These are phyloP conservation scores for Chlamydomonas schloesseri DNA, from an alignment of 139 green algal species.

Conservation along the genomic window DNA sequence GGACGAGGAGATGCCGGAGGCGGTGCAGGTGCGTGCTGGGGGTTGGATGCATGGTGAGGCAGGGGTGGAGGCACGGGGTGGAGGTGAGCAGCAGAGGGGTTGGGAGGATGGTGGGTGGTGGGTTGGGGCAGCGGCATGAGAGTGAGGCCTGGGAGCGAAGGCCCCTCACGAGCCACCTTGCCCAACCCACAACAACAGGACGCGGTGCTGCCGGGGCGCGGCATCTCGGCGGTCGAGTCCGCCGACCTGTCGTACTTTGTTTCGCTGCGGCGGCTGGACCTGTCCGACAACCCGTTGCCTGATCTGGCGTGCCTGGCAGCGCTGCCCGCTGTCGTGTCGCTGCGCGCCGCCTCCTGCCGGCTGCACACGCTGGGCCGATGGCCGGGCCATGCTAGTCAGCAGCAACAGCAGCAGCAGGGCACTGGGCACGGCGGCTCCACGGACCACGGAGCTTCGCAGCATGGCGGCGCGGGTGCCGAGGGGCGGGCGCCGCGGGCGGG, in stretches of 20 bases:
- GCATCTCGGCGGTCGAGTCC: constrained; percentile 18
- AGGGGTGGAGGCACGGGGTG: neutral
- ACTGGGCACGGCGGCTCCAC: too few relatives aligned
- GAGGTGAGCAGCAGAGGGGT: too few relatives aligned
- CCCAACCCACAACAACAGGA: neutral
- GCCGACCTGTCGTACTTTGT: constrained; percentile 59
- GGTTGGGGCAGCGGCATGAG: too few relatives aligned
- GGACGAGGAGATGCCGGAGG: constrained; percentile 62
- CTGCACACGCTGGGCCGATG: constrained; percentile 2
- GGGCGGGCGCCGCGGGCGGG: neutral
- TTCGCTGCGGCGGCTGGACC: constrained; percentile 47
- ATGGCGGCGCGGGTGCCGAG: neutral
- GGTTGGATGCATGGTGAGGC: too few relatives aligned
- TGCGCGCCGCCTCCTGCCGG: constrained; percentile 31
- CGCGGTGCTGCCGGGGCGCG: neutral
- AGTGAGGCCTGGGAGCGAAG: too few relatives aligned
- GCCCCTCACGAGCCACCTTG: too few relatives aligned
- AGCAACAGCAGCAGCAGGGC: too few relatives aligned
- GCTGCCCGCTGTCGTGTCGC: constrained; percentile 21
- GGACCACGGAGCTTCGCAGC: neutral
- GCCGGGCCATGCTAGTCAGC: too few relatives aligned
- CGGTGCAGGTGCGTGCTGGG: neutral
- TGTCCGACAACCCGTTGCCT: constrained; percentile 60
- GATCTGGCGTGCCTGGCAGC: constrained; percentile 39
- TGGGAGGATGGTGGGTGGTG: too few relatives aligned